phyloP scores from a whole-genome alignment of 805 yeast genomes.

The Ogataea angusta region DNA sequence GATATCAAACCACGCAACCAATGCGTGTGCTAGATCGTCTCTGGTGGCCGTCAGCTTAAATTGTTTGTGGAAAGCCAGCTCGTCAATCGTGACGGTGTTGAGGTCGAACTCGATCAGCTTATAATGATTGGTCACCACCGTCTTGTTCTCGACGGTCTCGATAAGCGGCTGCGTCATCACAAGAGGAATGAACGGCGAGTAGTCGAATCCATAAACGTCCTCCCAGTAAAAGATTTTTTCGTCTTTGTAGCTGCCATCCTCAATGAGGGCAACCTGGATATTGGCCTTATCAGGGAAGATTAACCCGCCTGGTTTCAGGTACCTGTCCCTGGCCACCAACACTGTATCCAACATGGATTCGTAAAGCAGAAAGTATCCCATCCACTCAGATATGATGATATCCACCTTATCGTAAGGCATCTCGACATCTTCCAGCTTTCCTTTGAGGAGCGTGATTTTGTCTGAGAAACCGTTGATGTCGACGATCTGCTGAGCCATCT shows the following conservation, averaged over 20 bases:
- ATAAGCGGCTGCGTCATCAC: slow-evolving; percentile 94
- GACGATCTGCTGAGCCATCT: slow-evolving; percentile 89
- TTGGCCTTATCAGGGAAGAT: slow-evolving; percentile 93
- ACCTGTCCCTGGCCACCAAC: slow-evolving; percentile 87
- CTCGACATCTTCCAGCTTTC: slow-evolving; percentile 89
- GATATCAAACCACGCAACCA: slow-evolving; percentile 92
- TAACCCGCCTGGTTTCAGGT: slow-evolving; percentile 77
- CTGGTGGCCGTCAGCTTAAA: slow-evolving; percentile 72
- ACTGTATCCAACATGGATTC: slow-evolving; percentile 99
- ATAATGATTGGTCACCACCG: slow-evolving; percentile 69
- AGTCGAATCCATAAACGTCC: slow-evolving; percentile 95
- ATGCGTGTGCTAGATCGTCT: slow-evolving; percentile 81
- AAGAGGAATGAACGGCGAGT: slow-evolving; percentile 79
- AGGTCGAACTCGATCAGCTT: slow-evolving; percentile 80
- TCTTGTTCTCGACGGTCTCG: slow-evolving; percentile 79
- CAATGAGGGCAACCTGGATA: slow-evolving; percentile 87
- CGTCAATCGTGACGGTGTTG: slow-evolving; percentile 81
- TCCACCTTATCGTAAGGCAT: slow-evolving; percentile 88
- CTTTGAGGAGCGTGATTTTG: slow-evolving; percentile 83
- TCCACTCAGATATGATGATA: slow-evolving; percentile 96
- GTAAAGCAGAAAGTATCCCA: slow-evolving; percentile 95
- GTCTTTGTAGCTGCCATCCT: slow-evolving; percentile 86
- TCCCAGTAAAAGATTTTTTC: slow-evolving; percentile 95
- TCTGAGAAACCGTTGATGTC: slow-evolving; percentile 79
- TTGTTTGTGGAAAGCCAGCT: slow-evolving; percentile 69